These are phyloP conservation scores for Rubia occidens DNA, from an alignment of 305 asterid genomes.

Conservation along the genomic window DNA sequence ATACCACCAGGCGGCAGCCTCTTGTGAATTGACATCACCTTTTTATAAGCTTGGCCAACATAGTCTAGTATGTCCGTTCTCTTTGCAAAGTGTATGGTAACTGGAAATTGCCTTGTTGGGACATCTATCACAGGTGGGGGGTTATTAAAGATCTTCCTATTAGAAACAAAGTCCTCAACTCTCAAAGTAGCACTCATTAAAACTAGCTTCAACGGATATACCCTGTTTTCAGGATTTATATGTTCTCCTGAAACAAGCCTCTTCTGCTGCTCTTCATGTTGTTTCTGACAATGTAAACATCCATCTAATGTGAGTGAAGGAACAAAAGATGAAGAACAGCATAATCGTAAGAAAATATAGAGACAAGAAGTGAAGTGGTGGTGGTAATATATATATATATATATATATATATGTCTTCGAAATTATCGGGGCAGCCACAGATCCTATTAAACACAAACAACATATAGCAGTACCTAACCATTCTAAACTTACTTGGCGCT, in stretches of 20 bases:
- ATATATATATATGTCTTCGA: too few species aligned
- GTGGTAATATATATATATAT: not conserved
- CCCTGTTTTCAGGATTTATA: constrained; percentile 36
- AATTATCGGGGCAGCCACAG: not conserved
- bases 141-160: constrained; percentile 39
- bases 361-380: not conserved
- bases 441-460: not conserved
- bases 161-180: constrained; percentile 76
- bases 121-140: constrained; percentile 83
- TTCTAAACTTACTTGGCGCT: constrained; percentile 52
- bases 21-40: constrained; percentile 77
- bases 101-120: constrained; percentile 46
- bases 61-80: constrained; percentile 72
- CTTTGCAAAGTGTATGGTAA: constrained; percentile 69
- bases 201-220: constrained; percentile 70
- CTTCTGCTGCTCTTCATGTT: constrained; percentile 53
- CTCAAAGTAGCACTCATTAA: constrained; percentile 94
- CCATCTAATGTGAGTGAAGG: constrained; percentile 13
- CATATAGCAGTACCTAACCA: not conserved
- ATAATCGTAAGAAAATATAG: not conserved
- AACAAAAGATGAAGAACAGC: constrained; percentile 5
- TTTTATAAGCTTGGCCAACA: constrained; percentile 80
- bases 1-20: constrained; percentile 87
- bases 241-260: constrained; percentile 46
- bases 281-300: constrained; percentile 39